Percentiles rank a stretch among this genome's conserved stretches.
Conservation (phyloP, 768 basidiomycete genomes). For the Nidularia pulvinata region DNA sequence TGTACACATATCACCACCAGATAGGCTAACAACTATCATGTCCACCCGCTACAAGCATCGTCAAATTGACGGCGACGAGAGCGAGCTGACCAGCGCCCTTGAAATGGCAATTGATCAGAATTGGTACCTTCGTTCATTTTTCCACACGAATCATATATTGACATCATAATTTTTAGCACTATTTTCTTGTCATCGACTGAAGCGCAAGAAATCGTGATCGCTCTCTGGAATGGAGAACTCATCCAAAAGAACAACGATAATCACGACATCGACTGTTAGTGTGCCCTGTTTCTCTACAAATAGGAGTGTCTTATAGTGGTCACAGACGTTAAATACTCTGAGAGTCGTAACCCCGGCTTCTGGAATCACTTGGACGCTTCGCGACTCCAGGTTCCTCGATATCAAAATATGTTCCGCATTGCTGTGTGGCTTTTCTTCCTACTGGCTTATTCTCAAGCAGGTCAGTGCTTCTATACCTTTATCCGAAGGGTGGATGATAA, state of each 20-base stretch:
- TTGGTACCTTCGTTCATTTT: conserved; percentile 46
- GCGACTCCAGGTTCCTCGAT: conserved; percentile 57
- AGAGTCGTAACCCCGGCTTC: conserved; percentile 50
- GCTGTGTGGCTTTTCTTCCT: conserved; percentile 79
- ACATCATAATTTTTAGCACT: conserved; percentile 36
- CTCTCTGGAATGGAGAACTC: conserved; percentile 82
- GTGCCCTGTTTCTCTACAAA: not conserved
- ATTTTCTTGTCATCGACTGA: conserved; percentile 87
- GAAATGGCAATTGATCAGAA: conserved; percentile 94
- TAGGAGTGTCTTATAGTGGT: not conserved
- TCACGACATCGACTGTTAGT: conserved; percentile 77
- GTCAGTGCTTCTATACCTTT: conserved; percentile 29
- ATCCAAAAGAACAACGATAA: conserved; percentile 77
- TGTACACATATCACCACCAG: conserved; percentile 66
- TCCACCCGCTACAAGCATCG: conserved; percentile 73
- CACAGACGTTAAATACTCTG: conserved; percentile 69
- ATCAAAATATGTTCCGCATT: conserved; percentile 86
- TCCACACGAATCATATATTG: not conserved
- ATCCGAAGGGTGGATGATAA: not conserved
- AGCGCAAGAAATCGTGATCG: conserved; percentile 86
- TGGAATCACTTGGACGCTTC: conserved; percentile 77
- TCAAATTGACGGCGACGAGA: conserved; percentile 75
- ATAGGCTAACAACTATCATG: conserved; percentile 71
- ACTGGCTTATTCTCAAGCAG: conserved; percentile 81
- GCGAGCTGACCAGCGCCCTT: conserved; percentile 74